These are phyloP conservation scores for Hypoxylon sp. DNA, from an alignment of 2,329 filamentous ascomycete species.

Conservation along the genomic window DNA sequence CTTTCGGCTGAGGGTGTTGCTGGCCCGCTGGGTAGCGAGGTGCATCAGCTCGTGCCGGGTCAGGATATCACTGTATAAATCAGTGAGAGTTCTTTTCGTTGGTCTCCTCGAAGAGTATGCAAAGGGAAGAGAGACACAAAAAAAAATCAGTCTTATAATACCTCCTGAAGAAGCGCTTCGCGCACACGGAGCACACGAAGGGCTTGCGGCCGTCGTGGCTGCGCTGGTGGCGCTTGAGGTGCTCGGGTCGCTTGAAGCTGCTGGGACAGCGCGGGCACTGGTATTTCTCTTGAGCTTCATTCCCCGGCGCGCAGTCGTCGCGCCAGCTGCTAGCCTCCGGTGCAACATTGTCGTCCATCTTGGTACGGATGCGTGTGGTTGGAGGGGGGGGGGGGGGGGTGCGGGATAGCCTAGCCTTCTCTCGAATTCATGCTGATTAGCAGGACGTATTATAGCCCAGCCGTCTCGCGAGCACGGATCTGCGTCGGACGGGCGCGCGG, in stretches of 20 bases:
- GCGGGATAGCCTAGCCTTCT: constrained; percentile 20
- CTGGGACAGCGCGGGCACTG: constrained; percentile 42
- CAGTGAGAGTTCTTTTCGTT: constrained; percentile 13
- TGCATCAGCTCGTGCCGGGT: constrained; percentile 40
- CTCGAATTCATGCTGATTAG: constrained; percentile 15
- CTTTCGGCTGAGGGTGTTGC: constrained; percentile 34
- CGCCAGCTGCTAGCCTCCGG: constrained; percentile 21
- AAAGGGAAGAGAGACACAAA: too few relatives aligned
- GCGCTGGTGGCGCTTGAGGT: constrained; percentile 45
- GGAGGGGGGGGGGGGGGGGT: too few relatives aligned
- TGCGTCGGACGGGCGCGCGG: constrained; percentile 6
- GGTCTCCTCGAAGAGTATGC: too few relatives aligned
- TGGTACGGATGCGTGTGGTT: constrained; percentile 15
- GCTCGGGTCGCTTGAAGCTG: constrained; percentile 45
- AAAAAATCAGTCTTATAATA: constrained; percentile 21
- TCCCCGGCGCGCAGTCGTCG: constrained; percentile 27
- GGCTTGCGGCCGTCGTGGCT: constrained; percentile 39
- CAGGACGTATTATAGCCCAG: constrained; percentile 24
- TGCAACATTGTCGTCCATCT: constrained; percentile 23
- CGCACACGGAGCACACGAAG: constrained; percentile 42
- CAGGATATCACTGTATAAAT: constrained; percentile 39
- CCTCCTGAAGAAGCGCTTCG: constrained; percentile 45
- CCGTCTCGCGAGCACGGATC: too few relatives aligned
- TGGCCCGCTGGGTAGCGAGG: constrained; percentile 30
- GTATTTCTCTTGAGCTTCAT: constrained; percentile 35